phyloP scores from a whole-genome alignment of 2,329 filamentous ascomycete species.

The Paracoccidioides brasiliensis region DNA sequence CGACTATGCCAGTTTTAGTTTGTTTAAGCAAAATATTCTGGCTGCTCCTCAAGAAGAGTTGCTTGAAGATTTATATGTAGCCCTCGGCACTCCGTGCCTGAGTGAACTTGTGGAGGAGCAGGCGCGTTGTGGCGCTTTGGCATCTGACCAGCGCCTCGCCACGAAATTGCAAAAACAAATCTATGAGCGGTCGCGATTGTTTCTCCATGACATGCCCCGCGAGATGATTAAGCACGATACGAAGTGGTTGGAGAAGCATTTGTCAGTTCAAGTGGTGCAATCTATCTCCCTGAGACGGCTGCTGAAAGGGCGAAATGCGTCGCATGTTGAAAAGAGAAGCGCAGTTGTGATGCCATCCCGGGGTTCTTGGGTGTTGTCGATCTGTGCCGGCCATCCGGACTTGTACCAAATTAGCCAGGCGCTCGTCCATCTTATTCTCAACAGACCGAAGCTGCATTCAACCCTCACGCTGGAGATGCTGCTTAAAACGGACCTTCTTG shows the following conservation, averaged over 20 bases:
- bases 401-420: slow-evolving; percentile 88
- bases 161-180: slow-evolving; percentile 64
- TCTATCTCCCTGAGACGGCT: slow-evolving; percentile 64
- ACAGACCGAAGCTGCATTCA: slow-evolving; percentile 73
- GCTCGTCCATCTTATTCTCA: slow-evolving; percentile 66
- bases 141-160: slow-evolving; percentile 55
- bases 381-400: slow-evolving; percentile 60
- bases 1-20: slow-evolving; percentile 75
- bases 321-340: slow-evolving; percentile 60
- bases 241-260: slow-evolving; percentile 79
- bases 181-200: slow-evolving; percentile 76
- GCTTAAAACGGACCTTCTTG: slow-evolving; percentile 68
- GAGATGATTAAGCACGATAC: slow-evolving; percentile 76
- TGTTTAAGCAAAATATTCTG: slow-evolving; percentile 74
- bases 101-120: slow-evolving; percentile 69
- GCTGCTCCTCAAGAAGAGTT: slow-evolving; percentile 82
- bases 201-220: slow-evolving; percentile 68
- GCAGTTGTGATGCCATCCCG: slow-evolving; percentile 51
- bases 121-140: slow-evolving; percentile 54
- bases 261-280: slow-evolving; percentile 64
- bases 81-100: slow-evolving; percentile 64
- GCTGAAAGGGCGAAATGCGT: slow-evolving; percentile 56
- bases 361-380: slow-evolving; percentile 55
- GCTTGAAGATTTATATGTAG: slow-evolving; percentile 71
- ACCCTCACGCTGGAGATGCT: slow-evolving; percentile 86